These are phyloP conservation scores for Flagelloscypha sp. DNA, from an alignment of 768 basidiomycete species.

Conservation along the genomic window DNA sequence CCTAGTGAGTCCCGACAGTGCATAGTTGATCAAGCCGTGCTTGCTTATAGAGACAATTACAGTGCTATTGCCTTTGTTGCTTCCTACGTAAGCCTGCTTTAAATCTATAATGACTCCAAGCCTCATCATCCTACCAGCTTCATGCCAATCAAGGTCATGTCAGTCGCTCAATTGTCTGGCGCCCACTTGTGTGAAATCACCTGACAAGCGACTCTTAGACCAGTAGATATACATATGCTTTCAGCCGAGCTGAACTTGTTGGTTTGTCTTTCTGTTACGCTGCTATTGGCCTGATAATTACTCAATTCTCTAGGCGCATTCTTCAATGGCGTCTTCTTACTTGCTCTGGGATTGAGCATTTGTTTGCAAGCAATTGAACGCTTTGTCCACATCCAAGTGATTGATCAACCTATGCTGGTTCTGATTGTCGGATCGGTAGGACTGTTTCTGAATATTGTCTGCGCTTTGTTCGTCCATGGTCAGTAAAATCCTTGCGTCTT, in stretches of 20 bases:
- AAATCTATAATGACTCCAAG: background rate
- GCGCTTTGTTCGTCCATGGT: slow-evolving; percentile 41
- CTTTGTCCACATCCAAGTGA: slow-evolving; percentile 38
- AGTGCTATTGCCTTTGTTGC: slow-evolving; percentile 40
- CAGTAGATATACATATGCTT: slow-evolving; percentile 44
- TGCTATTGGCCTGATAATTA: background rate
- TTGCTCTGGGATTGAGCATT: slow-evolving; percentile 46
- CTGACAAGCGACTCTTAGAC: slow-evolving; percentile 22
- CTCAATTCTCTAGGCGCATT: slow-evolving; percentile 32
- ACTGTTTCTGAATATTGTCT: slow-evolving; percentile 37
- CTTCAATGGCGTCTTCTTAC: slow-evolving; percentile 46
- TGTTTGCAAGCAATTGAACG: slow-evolving; percentile 46
- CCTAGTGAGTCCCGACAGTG: slow-evolving; percentile 34
- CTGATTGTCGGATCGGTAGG: slow-evolving; percentile 43
- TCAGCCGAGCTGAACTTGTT: slow-evolving; percentile 48
- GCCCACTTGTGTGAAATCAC: background rate
- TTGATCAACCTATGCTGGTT: slow-evolving; percentile 35
- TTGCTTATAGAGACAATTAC: slow-evolving; percentile 2
- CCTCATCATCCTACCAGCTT: slow-evolving; percentile 20
- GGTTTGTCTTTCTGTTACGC: slow-evolving; percentile 24
- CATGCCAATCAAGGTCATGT: slow-evolving; percentile 37
- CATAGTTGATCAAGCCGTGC: background rate
- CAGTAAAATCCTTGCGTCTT: no score
- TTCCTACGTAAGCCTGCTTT: slow-evolving; percentile 28
- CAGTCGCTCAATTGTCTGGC: slow-evolving; percentile 10